phyloP scores from a whole-genome alignment of 108 stramenopile species.

The Stephanodiscus triporus region DNA sequence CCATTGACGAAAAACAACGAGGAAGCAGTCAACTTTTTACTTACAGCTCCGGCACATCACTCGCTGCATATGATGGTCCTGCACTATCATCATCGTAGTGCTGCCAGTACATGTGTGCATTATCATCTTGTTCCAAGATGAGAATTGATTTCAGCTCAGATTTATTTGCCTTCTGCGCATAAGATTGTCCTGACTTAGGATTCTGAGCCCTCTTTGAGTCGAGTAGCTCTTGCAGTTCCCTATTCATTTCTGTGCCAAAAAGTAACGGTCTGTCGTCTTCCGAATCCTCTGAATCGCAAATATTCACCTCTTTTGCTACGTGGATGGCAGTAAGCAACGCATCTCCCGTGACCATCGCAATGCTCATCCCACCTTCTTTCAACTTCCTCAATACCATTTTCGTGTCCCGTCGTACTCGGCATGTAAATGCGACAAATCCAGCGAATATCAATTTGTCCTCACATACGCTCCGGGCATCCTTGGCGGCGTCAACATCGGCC shows the following conservation, averaged over 20 bases:
- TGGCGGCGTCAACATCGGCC: slow-evolving; percentile 60
- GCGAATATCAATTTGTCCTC: slow-evolving; percentile 84
- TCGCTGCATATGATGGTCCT: slow-evolving; percentile 60
- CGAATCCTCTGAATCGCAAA: slow-evolving; percentile 54
- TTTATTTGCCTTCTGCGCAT: slow-evolving; percentile 18
- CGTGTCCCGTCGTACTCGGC: slow-evolving; percentile 93
- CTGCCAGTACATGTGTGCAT: slow-evolving; percentile 72
- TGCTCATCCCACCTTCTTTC: slow-evolving; percentile 85
- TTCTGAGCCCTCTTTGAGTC: slow-evolving; percentile 38
- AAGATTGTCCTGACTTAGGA: background rate
- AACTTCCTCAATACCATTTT: slow-evolving; percentile 72
- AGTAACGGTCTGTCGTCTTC: slow-evolving; percentile 27
- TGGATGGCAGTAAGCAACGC: slow-evolving; percentile 94
- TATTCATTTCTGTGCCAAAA: slow-evolving; percentile 50
- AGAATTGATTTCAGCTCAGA: slow-evolving; percentile 64
- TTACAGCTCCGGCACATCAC: slow-evolving; percentile 60
- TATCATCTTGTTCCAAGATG: slow-evolving; percentile 68
- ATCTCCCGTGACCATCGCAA: slow-evolving; percentile 97
- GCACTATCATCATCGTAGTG: slow-evolving; percentile 82
- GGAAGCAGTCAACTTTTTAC: background rate
- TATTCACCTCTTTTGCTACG: slow-evolving; percentile 92
- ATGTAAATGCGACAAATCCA: slow-evolving; percentile 96
- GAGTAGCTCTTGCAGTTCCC: slow-evolving; percentile 62
- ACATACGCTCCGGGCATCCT: slow-evolving; percentile 63
- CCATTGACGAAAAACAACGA: background rate